These are phyloP conservation scores for Apiospora arundinis DNA, from an alignment of 2,329 filamentous ascomycete genomes.

Conservation along the genomic window DNA sequence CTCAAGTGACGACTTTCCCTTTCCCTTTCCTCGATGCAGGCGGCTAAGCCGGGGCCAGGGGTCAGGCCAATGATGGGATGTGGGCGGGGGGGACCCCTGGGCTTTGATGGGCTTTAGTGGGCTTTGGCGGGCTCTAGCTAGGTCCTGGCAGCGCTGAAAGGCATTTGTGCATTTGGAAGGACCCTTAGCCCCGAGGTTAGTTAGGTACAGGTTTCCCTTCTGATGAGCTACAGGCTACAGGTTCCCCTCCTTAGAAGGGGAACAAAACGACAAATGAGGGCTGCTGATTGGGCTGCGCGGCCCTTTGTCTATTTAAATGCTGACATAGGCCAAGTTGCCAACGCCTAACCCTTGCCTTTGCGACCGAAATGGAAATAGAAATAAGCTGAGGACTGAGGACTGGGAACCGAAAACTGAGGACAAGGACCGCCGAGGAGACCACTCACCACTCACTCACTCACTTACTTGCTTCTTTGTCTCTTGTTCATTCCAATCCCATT, in stretches of 20 bases:
- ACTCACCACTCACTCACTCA: neutral
- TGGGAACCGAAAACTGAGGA: neutral
- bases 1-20: constrained; percentile 1
- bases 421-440: neutral
- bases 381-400: neutral
- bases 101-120: no score
- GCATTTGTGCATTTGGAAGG: neutral
- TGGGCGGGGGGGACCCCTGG: neutral
- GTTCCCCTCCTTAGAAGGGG: neutral
- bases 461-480: neutral
- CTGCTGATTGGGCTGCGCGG: neutral
- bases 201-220: neutral
- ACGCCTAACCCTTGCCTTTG: neutral
- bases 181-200: neutral
- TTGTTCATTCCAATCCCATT: neutral
- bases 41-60: neutral
- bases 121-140: no score
- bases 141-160: neutral
- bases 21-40: neutral
- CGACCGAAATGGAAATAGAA: no score
- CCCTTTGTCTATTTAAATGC: neutral
- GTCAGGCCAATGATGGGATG: no score
- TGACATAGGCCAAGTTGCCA: constrained; percentile 6
- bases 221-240: neutral
- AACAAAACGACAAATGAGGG: neutral